Conservation (phyloP, 2,329 filamentous ascomycete species). For the Epichloe hybrida region DNA sequence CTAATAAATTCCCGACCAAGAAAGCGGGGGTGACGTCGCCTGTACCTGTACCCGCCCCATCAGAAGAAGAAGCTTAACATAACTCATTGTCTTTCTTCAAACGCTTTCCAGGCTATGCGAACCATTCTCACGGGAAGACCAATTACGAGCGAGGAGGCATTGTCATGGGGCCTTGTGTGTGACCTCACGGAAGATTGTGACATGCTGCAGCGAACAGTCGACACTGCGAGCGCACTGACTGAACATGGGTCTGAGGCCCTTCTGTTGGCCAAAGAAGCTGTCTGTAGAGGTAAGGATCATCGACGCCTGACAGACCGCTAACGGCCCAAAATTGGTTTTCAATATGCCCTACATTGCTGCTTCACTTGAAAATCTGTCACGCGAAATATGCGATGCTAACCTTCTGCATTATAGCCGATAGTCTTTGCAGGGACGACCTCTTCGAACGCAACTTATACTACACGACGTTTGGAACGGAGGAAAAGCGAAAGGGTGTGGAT, state of each 20-base stretch:
- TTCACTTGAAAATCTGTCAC: background rate
- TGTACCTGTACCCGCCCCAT: background rate
- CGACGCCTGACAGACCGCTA: background rate
- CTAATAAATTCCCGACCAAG: background rate
- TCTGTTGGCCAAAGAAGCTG: conserved; percentile 16
- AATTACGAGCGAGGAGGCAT: conserved; percentile 15
- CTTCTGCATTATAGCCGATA: conserved; percentile 11
- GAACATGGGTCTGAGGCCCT: conserved; percentile 13
- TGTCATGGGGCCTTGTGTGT: conserved; percentile 14
- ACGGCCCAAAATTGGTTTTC: background rate
- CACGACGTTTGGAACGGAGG: conserved; percentile 19
- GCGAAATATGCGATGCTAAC: background rate
- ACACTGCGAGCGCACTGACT: conserved; percentile 12
- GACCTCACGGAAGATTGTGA: conserved; percentile 14
- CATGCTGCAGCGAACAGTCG: conserved; percentile 14
- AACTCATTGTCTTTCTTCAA: background rate
- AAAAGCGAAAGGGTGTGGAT: conserved; percentile 16
- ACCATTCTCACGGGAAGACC: conserved; percentile 15
- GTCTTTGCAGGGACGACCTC: conserved; percentile 16
- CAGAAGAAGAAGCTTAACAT: background rate
- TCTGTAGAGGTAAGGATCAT: conserved; percentile 14
- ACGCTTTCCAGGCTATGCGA: conserved; percentile 14
- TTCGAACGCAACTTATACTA: conserved; percentile 23
- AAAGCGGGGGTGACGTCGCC: background rate
- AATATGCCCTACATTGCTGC: background rate